Evolutionary conservation across 805 yeast species (phyloP).

Genomic region (Kodamaea kaohsiungensis): DNA sequence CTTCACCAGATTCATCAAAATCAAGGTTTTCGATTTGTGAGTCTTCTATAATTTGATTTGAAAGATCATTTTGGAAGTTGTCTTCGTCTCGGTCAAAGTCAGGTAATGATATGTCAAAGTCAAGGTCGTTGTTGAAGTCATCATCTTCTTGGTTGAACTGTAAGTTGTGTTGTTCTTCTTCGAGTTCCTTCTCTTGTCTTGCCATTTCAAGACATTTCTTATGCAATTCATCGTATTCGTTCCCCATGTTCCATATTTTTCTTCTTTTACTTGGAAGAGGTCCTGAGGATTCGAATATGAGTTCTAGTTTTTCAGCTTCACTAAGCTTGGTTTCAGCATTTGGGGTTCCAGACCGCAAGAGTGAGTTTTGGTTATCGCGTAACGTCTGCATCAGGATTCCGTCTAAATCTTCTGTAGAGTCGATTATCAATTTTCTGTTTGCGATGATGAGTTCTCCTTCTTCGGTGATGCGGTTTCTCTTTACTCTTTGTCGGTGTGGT

Average conservation of each 20-base stretch:
- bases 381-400: slow-evolving; percentile 40
- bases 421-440: slow-evolving; percentile 48
- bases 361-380: slow-evolving; percentile 27
- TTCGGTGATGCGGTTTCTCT: slow-evolving; percentile 36
- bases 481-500: slow-evolving; percentile 23
- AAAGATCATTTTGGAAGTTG: slow-evolving; percentile 13
- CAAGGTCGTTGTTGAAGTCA: slow-evolving; percentile 21
- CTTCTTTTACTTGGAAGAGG: slow-evolving; percentile 32
- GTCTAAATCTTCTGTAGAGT: slow-evolving; percentile 45
- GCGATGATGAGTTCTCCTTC: slow-evolving; percentile 49
- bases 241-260: slow-evolving; percentile 31
- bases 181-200: slow-evolving; percentile 20
- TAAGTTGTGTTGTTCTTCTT: slow-evolving; percentile 20
- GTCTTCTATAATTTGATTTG: slow-evolving; percentile 2
- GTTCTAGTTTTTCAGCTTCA: slow-evolving; percentile 32
- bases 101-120: slow-evolving; percentile 29
- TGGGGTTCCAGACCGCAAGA: slow-evolving; percentile 13
- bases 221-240: slow-evolving; percentile 28
- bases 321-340: slow-evolving; percentile 17
- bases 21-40: slow-evolving; percentile 4
- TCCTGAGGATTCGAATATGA: slow-evolving; percentile 35
- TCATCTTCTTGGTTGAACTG: slow-evolving; percentile 14
- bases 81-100: slow-evolving; percentile 25
- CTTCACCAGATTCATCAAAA: slow-evolving; percentile 21
- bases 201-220: slow-evolving; percentile 30